Base-by-base conservation (phyloP, 768 basidiomycete species). In the Podaxis pistillaris region DNA sequence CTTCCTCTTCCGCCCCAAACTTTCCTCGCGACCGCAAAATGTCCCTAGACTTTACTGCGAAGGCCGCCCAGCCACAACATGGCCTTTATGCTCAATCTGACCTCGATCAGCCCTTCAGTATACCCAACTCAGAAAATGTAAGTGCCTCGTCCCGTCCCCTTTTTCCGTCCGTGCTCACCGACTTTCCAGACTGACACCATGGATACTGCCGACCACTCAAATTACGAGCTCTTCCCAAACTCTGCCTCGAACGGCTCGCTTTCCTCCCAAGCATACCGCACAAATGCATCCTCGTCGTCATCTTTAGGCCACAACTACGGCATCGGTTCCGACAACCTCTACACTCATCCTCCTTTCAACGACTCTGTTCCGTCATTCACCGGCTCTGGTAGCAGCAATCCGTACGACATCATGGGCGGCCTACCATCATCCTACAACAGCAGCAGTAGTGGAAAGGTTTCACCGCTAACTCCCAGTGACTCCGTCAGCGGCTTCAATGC, bases 401-500 rank as follows among this genome's bases (percentile, higher is more conserved):
- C 86, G 11, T 91, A 89, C 74, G 88, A 88, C 71, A 81, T 88
- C 68, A 86, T 87, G 71, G 77, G 78, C 72, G 83, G 83, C 65
- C 76, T 88, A 22, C 78, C 86, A 1, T 86, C 87, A 2, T 87
- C 86, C 15, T 85, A 86, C 75, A 62, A 56, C 46, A 62, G 60
- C 13, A 56, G 46, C 26, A 82, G 80, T 76, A 87, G 85, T 63
- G 89, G 89, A 65, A 91, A 90, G 73, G 87, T 86, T 55, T 91
- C 91, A 19, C 89, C 91, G 0, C 78, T 90, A 49, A 88, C 88
- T 12, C 89, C 89, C 37, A 86, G 74, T 67, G 90, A 91, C 72
- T 77, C 85, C 47, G 83, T 86, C 64, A 75, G 78, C 62, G 78
- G 79, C 54, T 77, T 91, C 7, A 87, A 86, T 67, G 83, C 83